A percentile compares a stretch with the other conserved stretches of the same genome.
phyloP scores from a whole-genome alignment of 139 green algal species.

The Bryopsis sp. region DNA sequence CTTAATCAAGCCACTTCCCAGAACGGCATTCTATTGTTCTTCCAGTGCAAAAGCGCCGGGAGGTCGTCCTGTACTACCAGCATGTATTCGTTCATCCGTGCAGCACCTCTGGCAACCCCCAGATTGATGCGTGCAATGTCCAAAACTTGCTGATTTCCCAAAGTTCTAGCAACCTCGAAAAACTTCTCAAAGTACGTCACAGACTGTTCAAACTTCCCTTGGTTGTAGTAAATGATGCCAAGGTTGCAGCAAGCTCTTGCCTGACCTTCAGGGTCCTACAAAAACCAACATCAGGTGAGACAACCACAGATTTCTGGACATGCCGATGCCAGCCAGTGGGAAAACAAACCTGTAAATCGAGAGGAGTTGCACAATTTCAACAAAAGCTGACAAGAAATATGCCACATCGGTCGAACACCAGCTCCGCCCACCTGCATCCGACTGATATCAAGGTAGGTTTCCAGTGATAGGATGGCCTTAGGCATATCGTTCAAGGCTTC shows the following conservation, averaged over 20 bases:
- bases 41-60: conserved; percentile 40
- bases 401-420: too few relatives aligned
- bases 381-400: too few relatives aligned
- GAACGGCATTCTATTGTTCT: conserved; percentile 28
- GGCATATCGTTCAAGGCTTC: conserved; percentile 26
- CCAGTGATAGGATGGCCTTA: conserved; percentile 33
- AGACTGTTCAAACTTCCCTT: conserved; percentile 26
- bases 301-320: too few relatives aligned
- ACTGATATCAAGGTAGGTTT: conserved; percentile 39
- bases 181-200: conserved; percentile 66
- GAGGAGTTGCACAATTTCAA: too few relatives aligned
- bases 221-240: conserved; percentile 51
- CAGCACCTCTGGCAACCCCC: conserved; percentile 38
- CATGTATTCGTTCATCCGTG: conserved; percentile 36
- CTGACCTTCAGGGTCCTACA: conserved; percentile 40
- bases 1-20: too few relatives aligned
- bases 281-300: too few relatives aligned
- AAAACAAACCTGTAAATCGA: too few relatives aligned
- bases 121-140: conserved; percentile 60
- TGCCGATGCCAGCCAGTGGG: too few relatives aligned
- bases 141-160: conserved; percentile 42
- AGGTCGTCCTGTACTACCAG: conserved; percentile 33
- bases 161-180: conserved; percentile 52
- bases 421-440: conserved; percentile 24
- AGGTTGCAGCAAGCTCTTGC: conserved; percentile 55